Percentiles rank a stretch among this genome's conserved stretches.
These are phyloP conservation scores for Curvularia sp. DNA, from an alignment of 2,329 filamentous ascomycete genomes.

Conservation along the genomic window DNA sequence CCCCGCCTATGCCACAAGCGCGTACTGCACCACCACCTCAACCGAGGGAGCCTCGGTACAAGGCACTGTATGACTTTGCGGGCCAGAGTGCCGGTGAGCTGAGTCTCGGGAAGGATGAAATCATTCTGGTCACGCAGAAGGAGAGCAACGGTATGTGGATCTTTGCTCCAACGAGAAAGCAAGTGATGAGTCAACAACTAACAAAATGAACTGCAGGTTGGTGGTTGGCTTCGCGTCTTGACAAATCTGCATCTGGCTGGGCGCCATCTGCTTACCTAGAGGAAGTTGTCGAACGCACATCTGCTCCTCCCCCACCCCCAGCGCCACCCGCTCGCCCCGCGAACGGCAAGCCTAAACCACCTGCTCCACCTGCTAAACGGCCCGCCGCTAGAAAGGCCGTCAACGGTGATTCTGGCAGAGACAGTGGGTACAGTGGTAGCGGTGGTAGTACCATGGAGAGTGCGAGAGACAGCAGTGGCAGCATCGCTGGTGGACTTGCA, in stretches of 20 bases:
- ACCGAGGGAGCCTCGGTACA: slow-evolving; percentile 77
- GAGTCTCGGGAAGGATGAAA: slow-evolving; percentile 76
- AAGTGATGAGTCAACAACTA: slow-evolving; percentile 20
- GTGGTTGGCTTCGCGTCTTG: slow-evolving; percentile 86
- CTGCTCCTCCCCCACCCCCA: slow-evolving; percentile 61
- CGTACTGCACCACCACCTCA: slow-evolving; percentile 66
- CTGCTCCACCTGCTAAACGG: slow-evolving; percentile 80
- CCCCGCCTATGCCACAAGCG: slow-evolving; percentile 68
- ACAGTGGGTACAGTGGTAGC: slow-evolving; percentile 60
- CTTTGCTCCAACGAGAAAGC: not conserved
- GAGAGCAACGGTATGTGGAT: slow-evolving; percentile 82
- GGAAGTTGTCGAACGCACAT: slow-evolving; percentile 67
- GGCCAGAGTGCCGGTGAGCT: slow-evolving; percentile 87
- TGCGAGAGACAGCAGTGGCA: slow-evolving; percentile 51
- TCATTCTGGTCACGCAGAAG: slow-evolving; percentile 91
- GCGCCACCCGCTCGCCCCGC: slow-evolving; percentile 65
- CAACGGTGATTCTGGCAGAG: slow-evolving; percentile 67
- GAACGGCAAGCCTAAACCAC: slow-evolving; percentile 73
- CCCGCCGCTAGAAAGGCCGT: slow-evolving; percentile 75
- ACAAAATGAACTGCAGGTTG: slow-evolving; percentile 67
- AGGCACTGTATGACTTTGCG: slow-evolving; percentile 90
- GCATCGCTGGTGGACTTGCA: slow-evolving; percentile 58
- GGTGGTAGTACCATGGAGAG: slow-evolving; percentile 48
- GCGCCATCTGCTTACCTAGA: slow-evolving; percentile 93
- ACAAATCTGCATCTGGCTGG: slow-evolving; percentile 82